These are phyloP conservation scores for Rhinocladiella mackenziei DNA, from an alignment of 2,329 filamentous ascomycete genomes.

Conservation along the genomic window DNA sequence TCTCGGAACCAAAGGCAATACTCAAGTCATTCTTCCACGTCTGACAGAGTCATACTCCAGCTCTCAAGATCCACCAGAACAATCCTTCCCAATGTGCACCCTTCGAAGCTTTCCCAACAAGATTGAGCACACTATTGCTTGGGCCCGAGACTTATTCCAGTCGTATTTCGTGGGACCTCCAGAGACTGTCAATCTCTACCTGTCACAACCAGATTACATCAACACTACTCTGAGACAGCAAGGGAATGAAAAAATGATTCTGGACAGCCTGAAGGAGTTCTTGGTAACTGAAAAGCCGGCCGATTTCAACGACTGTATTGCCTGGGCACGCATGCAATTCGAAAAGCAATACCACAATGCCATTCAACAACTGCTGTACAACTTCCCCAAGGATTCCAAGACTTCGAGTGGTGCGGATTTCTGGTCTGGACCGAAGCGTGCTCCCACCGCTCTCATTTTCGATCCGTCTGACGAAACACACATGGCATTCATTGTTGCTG, in stretches of 20 bases:
- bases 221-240: constrained; percentile 83
- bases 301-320: constrained; percentile 92
- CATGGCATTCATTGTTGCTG: constrained; percentile 80
- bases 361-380: constrained; percentile 90
- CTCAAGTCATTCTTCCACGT: constrained; percentile 85
- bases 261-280: constrained; percentile 86
- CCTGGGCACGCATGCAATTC: constrained; percentile 89
- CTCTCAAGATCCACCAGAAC: constrained; percentile 95
- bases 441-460: constrained; percentile 86
- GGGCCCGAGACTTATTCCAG: constrained; percentile 95
- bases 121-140: constrained; percentile 98
- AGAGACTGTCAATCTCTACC: constrained; percentile 89
- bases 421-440: constrained; percentile 98
- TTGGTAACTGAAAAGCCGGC: constrained; percentile 87
- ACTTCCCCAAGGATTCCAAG: constrained; percentile 90
- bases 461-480: constrained; percentile 80
- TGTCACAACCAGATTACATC: constrained; percentile 87
- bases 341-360: constrained; percentile 97
- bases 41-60: constrained; percentile 96
- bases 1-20: constrained; percentile 98
- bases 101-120: constrained; percentile 95
- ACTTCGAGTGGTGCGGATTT: constrained; percentile 87
- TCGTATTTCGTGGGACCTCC: constrained; percentile 88
- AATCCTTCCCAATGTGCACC: constrained; percentile 99
- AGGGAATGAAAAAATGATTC: constrained; percentile 87